Evolutionary conservation across 1,284 basidiomycete species (phyloP).

Genomic region (Cryptococcus sp.): DNA sequence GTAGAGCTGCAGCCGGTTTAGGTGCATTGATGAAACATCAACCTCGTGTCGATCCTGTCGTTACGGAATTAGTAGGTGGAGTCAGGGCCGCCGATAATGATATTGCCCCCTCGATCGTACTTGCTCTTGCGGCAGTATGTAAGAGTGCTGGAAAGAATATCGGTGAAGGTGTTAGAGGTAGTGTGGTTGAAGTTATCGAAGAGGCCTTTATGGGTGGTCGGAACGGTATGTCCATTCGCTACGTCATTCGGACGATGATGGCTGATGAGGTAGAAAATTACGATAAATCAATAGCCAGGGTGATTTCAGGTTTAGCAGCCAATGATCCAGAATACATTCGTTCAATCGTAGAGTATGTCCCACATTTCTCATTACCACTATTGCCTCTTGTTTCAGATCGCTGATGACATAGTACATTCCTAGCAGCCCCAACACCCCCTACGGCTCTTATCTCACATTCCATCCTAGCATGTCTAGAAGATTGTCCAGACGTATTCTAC

Average conservation of each 20-base stretch:
- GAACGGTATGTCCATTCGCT: slow-evolving; percentile 55
- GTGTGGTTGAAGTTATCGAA: slow-evolving; percentile 67
- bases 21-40: slow-evolving; percentile 88
- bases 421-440: slow-evolving; percentile 34
- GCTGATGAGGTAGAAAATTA: slow-evolving; percentile 61
- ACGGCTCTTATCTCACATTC: slow-evolving; percentile 56
- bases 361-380: not conserved
- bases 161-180: slow-evolving; percentile 67
- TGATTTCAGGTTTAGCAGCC: slow-evolving; percentile 63
- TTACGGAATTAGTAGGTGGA: slow-evolving; percentile 69
- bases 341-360: slow-evolving; percentile 62
- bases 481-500: slow-evolving; percentile 61
- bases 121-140: slow-evolving; percentile 74
- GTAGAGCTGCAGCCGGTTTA: slow-evolving; percentile 74
- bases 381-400: slow-evolving; percentile 6
- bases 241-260: slow-evolving; percentile 1
- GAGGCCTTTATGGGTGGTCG: slow-evolving; percentile 73
- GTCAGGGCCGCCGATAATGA: slow-evolving; percentile 61
- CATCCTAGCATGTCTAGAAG: slow-evolving; percentile 61
- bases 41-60: slow-evolving; percentile 59
- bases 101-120: slow-evolving; percentile 68
- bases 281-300: slow-evolving; percentile 61
- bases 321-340: slow-evolving; percentile 62
- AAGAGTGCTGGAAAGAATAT: slow-evolving; percentile 68
- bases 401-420: slow-evolving; percentile 24